These are phyloP conservation scores for Geopyxis carbonaria DNA, from an alignment of 495 filamentous ascomycete genomes.

Conservation along the genomic window DNA sequence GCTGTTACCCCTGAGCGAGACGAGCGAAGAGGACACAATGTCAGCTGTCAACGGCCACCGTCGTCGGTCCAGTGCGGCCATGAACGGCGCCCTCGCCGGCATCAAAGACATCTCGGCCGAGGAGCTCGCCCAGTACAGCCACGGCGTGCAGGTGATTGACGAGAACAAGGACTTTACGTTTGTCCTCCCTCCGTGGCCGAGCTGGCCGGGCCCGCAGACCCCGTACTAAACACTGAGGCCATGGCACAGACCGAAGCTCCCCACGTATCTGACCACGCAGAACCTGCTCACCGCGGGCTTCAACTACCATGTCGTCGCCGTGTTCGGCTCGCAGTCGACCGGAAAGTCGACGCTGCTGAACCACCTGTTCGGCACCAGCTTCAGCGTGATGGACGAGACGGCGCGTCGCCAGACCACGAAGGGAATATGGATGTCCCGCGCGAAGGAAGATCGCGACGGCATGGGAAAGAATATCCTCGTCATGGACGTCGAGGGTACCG, in stretches of 20 bases:
- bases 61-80: constrained; percentile 4
- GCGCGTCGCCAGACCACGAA: constrained; percentile 93
- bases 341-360: constrained; percentile 96
- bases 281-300: constrained; percentile 74
- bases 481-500: constrained; percentile 98
- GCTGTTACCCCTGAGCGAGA: too few relatives aligned
- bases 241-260: constrained; percentile 49
- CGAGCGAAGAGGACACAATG: too few relatives aligned
- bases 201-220: constrained; percentile 4
- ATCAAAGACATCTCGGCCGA: constrained; percentile 17
- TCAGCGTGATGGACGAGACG: constrained; percentile 86
- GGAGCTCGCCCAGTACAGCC: constrained; percentile 50
- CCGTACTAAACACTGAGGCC: constrained; percentile 10
- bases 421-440: constrained; percentile 98
- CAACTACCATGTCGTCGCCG: constrained; percentile 97
- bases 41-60: constrained; percentile 5
- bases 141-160: constrained; percentile 93
- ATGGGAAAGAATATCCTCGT: constrained; percentile 98
- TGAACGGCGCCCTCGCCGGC: constrained; percentile 11
- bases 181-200: constrained; percentile 25
- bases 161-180: constrained; percentile 95
- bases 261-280: constrained; percentile 61
- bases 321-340: constrained; percentile 96
- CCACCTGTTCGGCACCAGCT: constrained; percentile 84
- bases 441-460: constrained; percentile 42